Evolutionary conservation across 495 filamentous ascomycete genomes (phyloP).

Genomic region (Hypomontagnella submonticulosa): DNA sequence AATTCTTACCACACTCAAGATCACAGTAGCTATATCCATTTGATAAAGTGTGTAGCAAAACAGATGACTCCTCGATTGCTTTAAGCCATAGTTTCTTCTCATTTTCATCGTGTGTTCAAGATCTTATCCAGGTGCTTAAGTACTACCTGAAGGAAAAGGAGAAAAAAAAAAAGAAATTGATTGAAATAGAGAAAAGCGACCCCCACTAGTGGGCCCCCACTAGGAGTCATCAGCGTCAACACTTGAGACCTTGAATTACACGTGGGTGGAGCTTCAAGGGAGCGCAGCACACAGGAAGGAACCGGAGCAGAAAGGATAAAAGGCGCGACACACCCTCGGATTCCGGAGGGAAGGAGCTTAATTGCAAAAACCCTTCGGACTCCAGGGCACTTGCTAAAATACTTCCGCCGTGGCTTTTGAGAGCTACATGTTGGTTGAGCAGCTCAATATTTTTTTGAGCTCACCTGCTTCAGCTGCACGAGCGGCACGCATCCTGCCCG

Average conservation of each 20-base stretch:
- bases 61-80: no score
- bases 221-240: slow-evolving; percentile 24
- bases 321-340: slow-evolving; percentile 40
- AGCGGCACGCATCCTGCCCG: slow-evolving; percentile 20
- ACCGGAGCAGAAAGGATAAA: slow-evolving; percentile 40
- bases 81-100: background rate
- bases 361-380: slow-evolving; percentile 1
- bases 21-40: no score
- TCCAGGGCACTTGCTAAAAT: slow-evolving; percentile 13
- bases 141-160: slow-evolving; percentile 11
- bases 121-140: slow-evolving; percentile 4
- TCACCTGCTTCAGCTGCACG: slow-evolving; percentile 25
- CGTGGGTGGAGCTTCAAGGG: slow-evolving; percentile 34
- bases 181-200: slow-evolving; percentile 11
- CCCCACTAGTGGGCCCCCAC: slow-evolving; percentile 36
- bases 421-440: background rate
- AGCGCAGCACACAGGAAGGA: slow-evolving; percentile 23
- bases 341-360: slow-evolving; percentile 28
- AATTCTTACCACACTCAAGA: background rate
- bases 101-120: slow-evolving; percentile 3
- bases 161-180: slow-evolving; percentile 20
- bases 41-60: no score
- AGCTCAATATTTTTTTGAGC: background rate
- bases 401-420: slow-evolving; percentile 12
- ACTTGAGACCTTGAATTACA: slow-evolving; percentile 25